A percentile compares a stretch with the other conserved stretches of the same genome.
Evolutionary conservation across 805 yeast species (phyloP).

Genomic region (Metschnikowia bowlesiae): DNA sequence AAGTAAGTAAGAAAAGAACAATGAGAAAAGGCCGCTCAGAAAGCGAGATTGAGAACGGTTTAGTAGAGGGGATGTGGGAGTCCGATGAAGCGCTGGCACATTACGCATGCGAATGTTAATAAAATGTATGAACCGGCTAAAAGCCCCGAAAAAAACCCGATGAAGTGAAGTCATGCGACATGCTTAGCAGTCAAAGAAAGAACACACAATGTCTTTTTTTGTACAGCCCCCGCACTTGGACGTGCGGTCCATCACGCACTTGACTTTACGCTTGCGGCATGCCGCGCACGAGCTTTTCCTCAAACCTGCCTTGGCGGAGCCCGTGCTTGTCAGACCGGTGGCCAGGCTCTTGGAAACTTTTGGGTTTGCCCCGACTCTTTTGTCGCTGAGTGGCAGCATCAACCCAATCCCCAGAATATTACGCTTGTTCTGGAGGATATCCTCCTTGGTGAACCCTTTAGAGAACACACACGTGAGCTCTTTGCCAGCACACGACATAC

Average conservation of each 20-base stretch:
- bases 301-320: not conserved
- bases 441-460: conserved; percentile 64
- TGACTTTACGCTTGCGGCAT: conserved; percentile 42
- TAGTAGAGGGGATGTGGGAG: no score
- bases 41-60: no score
- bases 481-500: conserved; percentile 51
- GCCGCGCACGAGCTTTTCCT: conserved; percentile 38
- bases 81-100: no score
- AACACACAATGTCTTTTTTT: conserved; percentile 34
- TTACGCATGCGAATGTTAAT: not conserved
- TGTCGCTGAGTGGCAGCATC: conserved; percentile 1
- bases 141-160: not conserved
- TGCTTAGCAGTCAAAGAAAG: conserved; percentile 13
- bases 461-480: conserved; percentile 50
- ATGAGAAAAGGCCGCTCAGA: no score
- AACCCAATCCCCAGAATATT: conserved; percentile 1
- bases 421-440: conserved; percentile 40
- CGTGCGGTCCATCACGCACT: conserved; percentile 33
- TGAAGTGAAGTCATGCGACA: not conserved
- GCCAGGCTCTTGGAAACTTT: conserved; percentile 15
- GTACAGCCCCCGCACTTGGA: conserved; percentile 39
- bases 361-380: conserved; percentile 3
- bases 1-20: no score
- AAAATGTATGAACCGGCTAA: not conserved
- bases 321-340: not conserved